A percentile compares a stretch with the other conserved stretches of the same genome.
These are phyloP conservation scores for Aurifilum marmelostoma DNA, from an alignment of 2,329 filamentous ascomycete genomes.

Conservation along the genomic window DNA sequence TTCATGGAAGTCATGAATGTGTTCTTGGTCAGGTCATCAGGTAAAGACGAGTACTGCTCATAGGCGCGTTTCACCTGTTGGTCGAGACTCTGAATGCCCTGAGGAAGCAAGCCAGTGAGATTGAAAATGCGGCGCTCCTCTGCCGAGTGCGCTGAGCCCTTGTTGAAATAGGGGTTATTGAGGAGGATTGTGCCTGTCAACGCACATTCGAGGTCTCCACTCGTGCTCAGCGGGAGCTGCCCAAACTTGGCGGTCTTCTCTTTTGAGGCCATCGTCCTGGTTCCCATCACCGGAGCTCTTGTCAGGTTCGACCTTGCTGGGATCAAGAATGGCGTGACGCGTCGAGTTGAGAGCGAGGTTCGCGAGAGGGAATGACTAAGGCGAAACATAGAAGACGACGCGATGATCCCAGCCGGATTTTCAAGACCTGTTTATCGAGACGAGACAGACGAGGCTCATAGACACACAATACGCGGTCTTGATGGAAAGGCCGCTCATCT, in stretches of 20 bases:
- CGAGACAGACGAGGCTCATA: neutral
- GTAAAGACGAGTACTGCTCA: constrained; percentile 69
- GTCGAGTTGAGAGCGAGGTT: neutral
- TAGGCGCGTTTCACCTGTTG: constrained; percentile 79
- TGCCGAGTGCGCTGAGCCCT: constrained; percentile 75
- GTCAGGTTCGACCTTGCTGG: neutral
- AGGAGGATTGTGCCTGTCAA: constrained; percentile 59
- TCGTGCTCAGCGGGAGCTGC: constrained; percentile 51
- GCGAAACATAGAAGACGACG: neutral
- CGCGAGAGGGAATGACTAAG: neutral
- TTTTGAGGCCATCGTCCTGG: constrained; percentile 16
- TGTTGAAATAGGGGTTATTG: constrained; percentile 74
- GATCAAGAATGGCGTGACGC: neutral
- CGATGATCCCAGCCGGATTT: too few species aligned
- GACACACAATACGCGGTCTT: neutral
- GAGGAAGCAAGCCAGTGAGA: constrained; percentile 73
- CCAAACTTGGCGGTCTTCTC: constrained; percentile 42
- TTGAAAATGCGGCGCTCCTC: constrained; percentile 72
- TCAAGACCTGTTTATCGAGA: neutral
- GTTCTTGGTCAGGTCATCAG: constrained; percentile 76
- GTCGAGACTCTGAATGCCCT: constrained; percentile 72
- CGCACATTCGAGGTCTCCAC: constrained; percentile 53
- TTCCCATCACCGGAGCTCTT: neutral
- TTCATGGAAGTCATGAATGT: constrained; percentile 86
- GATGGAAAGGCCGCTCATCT: neutral